A percentile compares a stretch with the other conserved stretches of the same genome.
Evolutionary conservation across 2,329 filamentous ascomycete species (phyloP).

Genomic region (Sclerotinia spermophila): DNA sequence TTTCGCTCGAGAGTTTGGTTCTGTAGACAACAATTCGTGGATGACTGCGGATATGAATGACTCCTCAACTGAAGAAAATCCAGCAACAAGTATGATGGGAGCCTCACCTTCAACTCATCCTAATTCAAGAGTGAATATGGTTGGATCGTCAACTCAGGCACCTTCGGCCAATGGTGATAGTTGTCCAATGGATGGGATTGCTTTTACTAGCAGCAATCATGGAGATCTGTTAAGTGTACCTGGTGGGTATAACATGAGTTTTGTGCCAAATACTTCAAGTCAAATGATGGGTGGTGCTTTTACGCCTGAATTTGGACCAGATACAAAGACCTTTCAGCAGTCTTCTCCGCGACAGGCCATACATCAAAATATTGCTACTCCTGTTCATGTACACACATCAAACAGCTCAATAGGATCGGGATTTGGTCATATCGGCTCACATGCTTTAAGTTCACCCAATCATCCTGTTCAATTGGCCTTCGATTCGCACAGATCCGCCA

Average conservation of each 20-base stretch:
- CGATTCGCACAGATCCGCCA: neutral
- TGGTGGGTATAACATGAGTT: neutral
- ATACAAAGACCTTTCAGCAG: neutral
- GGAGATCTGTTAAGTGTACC: neutral
- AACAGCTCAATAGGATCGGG: neutral
- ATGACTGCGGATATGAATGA: neutral
- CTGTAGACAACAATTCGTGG: neutral
- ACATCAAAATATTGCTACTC: neutral
- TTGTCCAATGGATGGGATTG: neutral
- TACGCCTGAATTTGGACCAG: neutral
- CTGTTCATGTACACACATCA: neutral
- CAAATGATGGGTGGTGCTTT: neutral
- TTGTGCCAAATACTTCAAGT: neutral
- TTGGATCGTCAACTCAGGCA: neutral
- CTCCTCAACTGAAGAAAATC: neutral
- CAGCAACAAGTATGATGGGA: neutral
- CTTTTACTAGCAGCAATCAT: neutral
- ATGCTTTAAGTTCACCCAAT: neutral
- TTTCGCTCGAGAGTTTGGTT: neutral
- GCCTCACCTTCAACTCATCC: neutral
- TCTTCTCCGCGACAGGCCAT: neutral
- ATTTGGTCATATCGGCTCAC: neutral
- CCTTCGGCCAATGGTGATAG: neutral
- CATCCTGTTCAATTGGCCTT: neutral
- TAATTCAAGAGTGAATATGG: neutral